Conservation (phyloP, 2,329 filamentous ascomycete species). For the Botrytis porri region DNA sequence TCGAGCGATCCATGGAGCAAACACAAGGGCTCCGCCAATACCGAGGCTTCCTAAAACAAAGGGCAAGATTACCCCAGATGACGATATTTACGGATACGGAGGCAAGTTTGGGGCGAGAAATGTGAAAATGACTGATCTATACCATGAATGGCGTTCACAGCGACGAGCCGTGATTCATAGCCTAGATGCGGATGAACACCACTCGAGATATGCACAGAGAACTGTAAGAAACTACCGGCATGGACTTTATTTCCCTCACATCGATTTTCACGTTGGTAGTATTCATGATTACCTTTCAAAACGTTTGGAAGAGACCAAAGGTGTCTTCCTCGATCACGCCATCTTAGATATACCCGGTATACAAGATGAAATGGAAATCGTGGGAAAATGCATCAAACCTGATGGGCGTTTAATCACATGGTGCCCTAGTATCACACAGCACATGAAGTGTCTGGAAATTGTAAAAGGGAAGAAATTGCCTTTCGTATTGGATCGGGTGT, state of each 20-base stretch:
- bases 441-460: conserved; percentile 59
- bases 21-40: conserved; percentile 50
- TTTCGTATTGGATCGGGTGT: conserved; percentile 53
- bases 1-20: conserved; percentile 72
- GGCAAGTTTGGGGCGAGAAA: not conserved
- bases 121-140: not conserved
- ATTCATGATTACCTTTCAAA: conserved; percentile 60
- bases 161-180: conserved; percentile 73
- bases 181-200: conserved; percentile 61
- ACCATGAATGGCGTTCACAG: conserved; percentile 35
- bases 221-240: conserved; percentile 65
- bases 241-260: conserved; percentile 65
- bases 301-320: conserved; percentile 45
- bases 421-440: conserved; percentile 75
- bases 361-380: conserved; percentile 48
- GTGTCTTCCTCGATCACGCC: conserved; percentile 67
- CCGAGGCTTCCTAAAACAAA: not conserved
- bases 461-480: conserved; percentile 54
- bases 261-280: conserved; percentile 71
- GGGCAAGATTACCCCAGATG: not conserved
- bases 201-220: conserved; percentile 62
- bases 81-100: not conserved
- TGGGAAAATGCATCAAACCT: conserved; percentile 57
- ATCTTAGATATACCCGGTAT: conserved; percentile 71
- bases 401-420: conserved; percentile 68